phyloP scores from a whole-genome alignment of 345 rosid species.

The Salix viminalis region DNA sequence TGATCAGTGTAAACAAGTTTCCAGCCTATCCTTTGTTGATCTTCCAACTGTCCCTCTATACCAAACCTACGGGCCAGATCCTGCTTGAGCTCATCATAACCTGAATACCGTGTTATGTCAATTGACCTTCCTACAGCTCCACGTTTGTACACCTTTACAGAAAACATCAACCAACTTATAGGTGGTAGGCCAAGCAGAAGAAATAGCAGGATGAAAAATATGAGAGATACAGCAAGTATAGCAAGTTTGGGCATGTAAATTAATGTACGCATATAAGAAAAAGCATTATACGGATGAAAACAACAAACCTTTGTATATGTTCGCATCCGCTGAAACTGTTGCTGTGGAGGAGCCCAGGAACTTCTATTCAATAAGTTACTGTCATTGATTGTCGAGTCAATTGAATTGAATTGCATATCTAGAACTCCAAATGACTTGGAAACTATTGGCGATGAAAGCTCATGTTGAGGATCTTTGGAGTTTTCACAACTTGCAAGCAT shows the following conservation, averaged over 20 bases:
- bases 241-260: neutral
- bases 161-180: conserved; percentile 8
- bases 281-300: neutral
- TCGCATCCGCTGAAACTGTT: conserved; percentile 53
- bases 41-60: conserved; percentile 78
- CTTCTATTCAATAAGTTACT: conserved; percentile 39
- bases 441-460: conserved; percentile 58
- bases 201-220: neutral
- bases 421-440: conserved; percentile 65
- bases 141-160: conserved; percentile 62
- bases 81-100: conserved; percentile 62
- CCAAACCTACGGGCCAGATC: conserved; percentile 76
- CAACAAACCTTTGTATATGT: conserved; percentile 59
- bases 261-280: neutral
- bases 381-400: conserved; percentile 51
- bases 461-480: conserved; percentile 53
- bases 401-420: conserved; percentile 49
- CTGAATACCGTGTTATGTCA: conserved; percentile 65
- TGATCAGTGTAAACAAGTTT: conserved; percentile 77
- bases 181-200: neutral
- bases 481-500: conserved; percentile 40
- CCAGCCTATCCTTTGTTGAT: conserved; percentile 61
- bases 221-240: neutral
- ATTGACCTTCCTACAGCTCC: conserved; percentile 81
- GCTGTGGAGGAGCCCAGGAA: conserved; percentile 42